These are phyloP conservation scores for Odontarrhena argentea DNA, from an alignment of 345 rosid species.

Conservation along the genomic window DNA sequence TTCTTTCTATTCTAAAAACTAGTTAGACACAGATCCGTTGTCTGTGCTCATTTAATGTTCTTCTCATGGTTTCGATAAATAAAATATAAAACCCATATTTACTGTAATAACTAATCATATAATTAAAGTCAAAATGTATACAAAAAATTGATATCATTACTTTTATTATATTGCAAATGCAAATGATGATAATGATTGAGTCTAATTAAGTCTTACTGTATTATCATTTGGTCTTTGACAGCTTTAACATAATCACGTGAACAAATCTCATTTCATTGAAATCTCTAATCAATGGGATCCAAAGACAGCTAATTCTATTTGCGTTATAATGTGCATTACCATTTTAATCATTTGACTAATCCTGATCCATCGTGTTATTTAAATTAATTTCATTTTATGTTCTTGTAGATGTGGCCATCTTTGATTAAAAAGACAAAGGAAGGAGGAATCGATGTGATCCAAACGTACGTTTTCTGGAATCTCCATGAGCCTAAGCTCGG, in stretches of 20 bases:
- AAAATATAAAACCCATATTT: not conserved
- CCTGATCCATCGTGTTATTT: not conserved
- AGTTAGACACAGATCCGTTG: conserved; percentile 38
- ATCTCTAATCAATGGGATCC: conserved; percentile 32
- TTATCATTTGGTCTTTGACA: conserved; percentile 34
- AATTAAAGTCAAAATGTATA: conserved; percentile 29
- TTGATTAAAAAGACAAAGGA: conserved; percentile 79
- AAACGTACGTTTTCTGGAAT: conserved; percentile 96
- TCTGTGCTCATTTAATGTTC: conserved; percentile 25
- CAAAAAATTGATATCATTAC: not conserved
- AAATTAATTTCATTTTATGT: not conserved
- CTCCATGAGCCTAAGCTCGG: conserved; percentile 82
- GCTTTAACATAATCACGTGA: conserved; percentile 36
- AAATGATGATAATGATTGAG: conserved; percentile 31
- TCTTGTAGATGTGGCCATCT: conserved; percentile 84
- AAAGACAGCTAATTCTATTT: conserved; percentile 29
- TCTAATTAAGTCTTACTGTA: not conserved
- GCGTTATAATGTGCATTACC: not conserved
- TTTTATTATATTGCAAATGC: conserved; percentile 15
- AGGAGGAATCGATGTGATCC: conserved; percentile 88
- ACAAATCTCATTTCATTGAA: conserved; percentile 26
- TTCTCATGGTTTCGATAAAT: conserved; percentile 22
- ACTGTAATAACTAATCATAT: not conserved
- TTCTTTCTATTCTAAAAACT: not conserved
- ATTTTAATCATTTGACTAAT: conserved; percentile 1